Percentiles rank a stretch among this genome's conserved stretches.
phyloP scores from a whole-genome alignment of 805 yeast species.

The Kregervanrija fluxuum region DNA sequence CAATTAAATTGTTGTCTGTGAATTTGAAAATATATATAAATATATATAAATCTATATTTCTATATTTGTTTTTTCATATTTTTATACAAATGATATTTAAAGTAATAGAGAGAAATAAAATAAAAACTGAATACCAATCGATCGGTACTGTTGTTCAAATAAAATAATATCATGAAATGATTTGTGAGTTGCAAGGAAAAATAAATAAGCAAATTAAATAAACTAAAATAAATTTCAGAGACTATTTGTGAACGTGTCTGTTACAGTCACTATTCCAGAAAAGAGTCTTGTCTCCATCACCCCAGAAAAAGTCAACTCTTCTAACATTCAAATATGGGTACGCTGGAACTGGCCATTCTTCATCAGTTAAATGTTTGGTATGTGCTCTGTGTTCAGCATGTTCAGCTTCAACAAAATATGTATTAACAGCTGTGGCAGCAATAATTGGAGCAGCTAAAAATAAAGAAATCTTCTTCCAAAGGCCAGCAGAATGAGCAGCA shows the following conservation, averaged over 20 bases:
- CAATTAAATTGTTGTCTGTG: too few relatives aligned
- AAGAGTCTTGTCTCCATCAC: slow-evolving; percentile 94
- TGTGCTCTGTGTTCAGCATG: slow-evolving; percentile 89
- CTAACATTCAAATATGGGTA: slow-evolving; percentile 91
- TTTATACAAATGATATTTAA: neutral
- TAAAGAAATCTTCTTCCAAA: slow-evolving; percentile 83
- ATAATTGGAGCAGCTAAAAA: slow-evolving; percentile 81
- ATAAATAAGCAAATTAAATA: neutral
- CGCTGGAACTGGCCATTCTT: slow-evolving; percentile 79
- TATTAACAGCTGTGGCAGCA: slow-evolving; percentile 68
- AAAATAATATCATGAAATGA: too few relatives aligned
- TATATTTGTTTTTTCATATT: slow-evolving; percentile 1
- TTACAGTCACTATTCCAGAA: slow-evolving; percentile 94
- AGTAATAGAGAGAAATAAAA: neutral
- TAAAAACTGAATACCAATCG: neutral
- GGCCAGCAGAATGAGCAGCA: slow-evolving; percentile 63
- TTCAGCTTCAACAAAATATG: slow-evolving; percentile 72
- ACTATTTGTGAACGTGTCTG: slow-evolving; percentile 55
- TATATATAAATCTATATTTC: too few relatives aligned
- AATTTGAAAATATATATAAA: too few relatives aligned
- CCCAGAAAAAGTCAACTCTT: slow-evolving; percentile 91
- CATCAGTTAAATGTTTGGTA: slow-evolving; percentile 66
- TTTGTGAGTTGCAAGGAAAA: too few relatives aligned
- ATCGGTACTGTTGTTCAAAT: too few relatives aligned
- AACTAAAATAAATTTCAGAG: neutral